Percentiles rank a stretch among this genome's conserved stretches.
These are phyloP conservation scores for Podaxis pistillaris DNA, from an alignment of 768 basidiomycete genomes.

Conservation along the genomic window DNA sequence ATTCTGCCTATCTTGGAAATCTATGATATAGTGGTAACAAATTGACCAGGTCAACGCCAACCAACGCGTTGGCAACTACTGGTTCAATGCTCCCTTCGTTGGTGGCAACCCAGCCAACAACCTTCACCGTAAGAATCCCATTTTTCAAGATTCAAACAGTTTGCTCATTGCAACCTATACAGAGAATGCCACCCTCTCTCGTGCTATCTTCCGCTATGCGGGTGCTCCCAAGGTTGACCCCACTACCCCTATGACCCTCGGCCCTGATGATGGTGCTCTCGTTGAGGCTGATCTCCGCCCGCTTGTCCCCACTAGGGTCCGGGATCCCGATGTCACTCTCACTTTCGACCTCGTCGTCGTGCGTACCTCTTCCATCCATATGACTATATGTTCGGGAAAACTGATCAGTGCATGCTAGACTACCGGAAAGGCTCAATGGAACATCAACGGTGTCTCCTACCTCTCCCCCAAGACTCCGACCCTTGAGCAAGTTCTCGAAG, in stretches of 20 bases:
- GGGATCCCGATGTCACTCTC: constrained; percentile 20
- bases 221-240: constrained; percentile 36
- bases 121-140: constrained; percentile 23
- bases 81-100: constrained; percentile 37
- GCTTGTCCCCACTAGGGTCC: constrained; percentile 21
- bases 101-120: constrained; percentile 31
- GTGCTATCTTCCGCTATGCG: constrained; percentile 37
- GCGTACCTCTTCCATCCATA: constrained; percentile 14
- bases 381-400: constrained; percentile 6
- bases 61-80: constrained; percentile 46
- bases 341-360: constrained; percentile 31
- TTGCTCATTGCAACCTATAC: background rate
- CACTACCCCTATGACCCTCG: constrained; percentile 20
- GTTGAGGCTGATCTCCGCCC: constrained; percentile 39
- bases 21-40: background rate
- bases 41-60: constrained; percentile 31
- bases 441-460: constrained; percentile 32
- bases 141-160: too few species aligned
- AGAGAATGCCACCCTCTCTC: constrained; percentile 19
- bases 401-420: constrained; percentile 3
- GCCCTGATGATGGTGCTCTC: constrained; percentile 22
- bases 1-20: background rate
- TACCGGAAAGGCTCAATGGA: constrained; percentile 24
- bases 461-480: constrained; percentile 24
- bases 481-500: constrained; percentile 26